Evolutionary conservation across 2,329 filamentous ascomycete species (phyloP), one percentile per base, ranked within the genome.

Genomic region (Cladophialophora yegresii): DNA sequence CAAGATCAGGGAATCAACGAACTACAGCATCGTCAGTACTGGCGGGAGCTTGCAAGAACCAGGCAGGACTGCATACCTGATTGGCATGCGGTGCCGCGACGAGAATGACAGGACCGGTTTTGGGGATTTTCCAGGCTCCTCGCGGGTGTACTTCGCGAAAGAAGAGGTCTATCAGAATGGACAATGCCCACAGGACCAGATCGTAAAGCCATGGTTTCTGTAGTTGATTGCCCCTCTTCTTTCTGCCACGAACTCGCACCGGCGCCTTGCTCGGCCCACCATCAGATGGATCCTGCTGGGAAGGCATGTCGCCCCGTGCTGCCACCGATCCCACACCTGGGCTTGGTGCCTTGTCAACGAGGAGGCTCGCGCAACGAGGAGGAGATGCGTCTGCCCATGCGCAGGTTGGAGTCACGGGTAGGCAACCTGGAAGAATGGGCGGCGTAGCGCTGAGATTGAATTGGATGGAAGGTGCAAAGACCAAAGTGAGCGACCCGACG

Each of bases 1-100:
- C 58, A 99, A 85, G 70, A 98, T 90, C 58, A 99, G 84, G 60
- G 92, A 93, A 74, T 99, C 95, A 74, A 98, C 93, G 72, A 99
- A 99, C 89, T 96, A 56, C 2, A 20, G 33, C 36, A 16, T 32
- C 5, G 51, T 73, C 53, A 68, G 59, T n/a, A 32, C 23, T 45
- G 23, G 26, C 16, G 8, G 55, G 16, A 47, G 53, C 43, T 13
- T n/a, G 28, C 13, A 51, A 10, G 9, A n/a, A 22, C 33, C 3
- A 4, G 28, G 16, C 4, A 7, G 36, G 20, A 12, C 40, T 45
- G 77, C 83, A 65, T 79, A 92, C 89, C 85, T 95, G 92, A 77
- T 99, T 99, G 65, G 93, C 93, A 82, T 99, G 95, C 70, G 95
- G 95, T 61, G 93, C 95, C 51, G 93, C 95, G 71, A 99, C 95